A percentile compares a stretch with the other conserved stretches of the same genome.
phyloP scores from a whole-genome alignment of 2,329 filamentous ascomycete species.

The Bimuria novae-zelandiae region DNA sequence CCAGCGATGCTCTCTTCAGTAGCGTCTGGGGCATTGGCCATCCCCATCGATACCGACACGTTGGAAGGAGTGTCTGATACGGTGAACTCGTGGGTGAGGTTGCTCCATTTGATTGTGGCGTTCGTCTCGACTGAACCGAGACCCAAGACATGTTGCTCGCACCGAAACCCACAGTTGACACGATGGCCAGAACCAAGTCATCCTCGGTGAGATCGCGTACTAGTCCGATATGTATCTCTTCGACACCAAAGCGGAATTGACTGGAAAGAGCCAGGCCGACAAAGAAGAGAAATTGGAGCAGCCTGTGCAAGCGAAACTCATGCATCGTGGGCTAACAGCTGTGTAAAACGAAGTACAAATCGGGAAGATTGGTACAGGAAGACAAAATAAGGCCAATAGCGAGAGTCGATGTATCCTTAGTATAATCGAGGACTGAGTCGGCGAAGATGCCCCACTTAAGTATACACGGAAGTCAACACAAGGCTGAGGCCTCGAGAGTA shows the following conservation, averaged over 20 bases:
- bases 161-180: neutral
- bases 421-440: neutral
- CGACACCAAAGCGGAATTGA: neutral
- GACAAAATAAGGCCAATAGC: neutral
- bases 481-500: neutral
- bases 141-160: neutral
- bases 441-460: neutral
- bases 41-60: neutral
- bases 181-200: neutral
- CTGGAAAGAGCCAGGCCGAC: neutral
- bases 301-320: too few relatives aligned
- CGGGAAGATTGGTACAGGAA: neutral
- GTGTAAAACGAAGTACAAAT: neutral
- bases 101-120: neutral
- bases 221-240: neutral
- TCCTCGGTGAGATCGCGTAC: neutral
- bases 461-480: neutral
- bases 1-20: neutral
- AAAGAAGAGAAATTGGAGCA: neutral
- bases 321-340: too few relatives aligned
- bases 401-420: neutral
- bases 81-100: neutral
- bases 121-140: neutral
- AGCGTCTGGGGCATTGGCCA: neutral
- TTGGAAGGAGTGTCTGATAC: neutral